A percentile compares a stretch with the other conserved stretches of the same genome.
Evolutionary conservation across 208 protist species (phyloP).

Genomic region (Trypanosoma vivax): DNA sequence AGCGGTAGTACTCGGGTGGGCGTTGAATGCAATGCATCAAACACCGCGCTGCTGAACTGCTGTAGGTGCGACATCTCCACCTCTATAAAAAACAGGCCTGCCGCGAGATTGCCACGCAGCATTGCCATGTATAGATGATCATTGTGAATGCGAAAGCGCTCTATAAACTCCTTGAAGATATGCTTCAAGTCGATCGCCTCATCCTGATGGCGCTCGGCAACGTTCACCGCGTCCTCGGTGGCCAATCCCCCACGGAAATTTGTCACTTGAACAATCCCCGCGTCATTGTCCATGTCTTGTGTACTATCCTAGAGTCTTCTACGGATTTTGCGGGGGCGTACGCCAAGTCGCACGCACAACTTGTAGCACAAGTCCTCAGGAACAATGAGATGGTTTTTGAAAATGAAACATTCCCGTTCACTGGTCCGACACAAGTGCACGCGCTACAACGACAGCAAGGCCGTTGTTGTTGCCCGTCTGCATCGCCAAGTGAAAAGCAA

Average conservation of each 20-base stretch:
- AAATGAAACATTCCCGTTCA: no score
- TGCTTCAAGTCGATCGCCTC: slow-evolving; percentile 55
- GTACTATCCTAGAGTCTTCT: no score
- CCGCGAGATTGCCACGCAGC: slow-evolving; percentile 79
- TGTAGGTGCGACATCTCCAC: slow-evolving; percentile 80
- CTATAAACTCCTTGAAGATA: slow-evolving; percentile 73
- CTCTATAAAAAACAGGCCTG: slow-evolving; percentile 79
- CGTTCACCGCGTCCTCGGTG: slow-evolving; percentile 7
- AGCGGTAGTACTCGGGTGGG: slow-evolving; percentile 71
- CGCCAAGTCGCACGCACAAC: no score
- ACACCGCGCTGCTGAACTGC: slow-evolving; percentile 74
- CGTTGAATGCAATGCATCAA: slow-evolving; percentile 55
- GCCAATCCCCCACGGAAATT: slow-evolving; percentile 63
- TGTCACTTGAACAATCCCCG: slow-evolving; percentile 71
- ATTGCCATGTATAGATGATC: slow-evolving; percentile 83
- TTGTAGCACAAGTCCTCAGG: no score
- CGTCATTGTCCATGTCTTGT: slow-evolving; percentile 68
- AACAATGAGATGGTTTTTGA: no score
- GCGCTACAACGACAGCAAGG: no score
- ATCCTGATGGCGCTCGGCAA: slow-evolving; percentile 20
- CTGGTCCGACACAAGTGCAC: no score
- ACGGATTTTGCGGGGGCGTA: no score
- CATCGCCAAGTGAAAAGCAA: no score
- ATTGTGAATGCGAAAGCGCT: slow-evolving; percentile 68
- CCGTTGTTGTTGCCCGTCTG: no score